Evolutionary conservation across 257 asterid species (phyloP), one percentile per base, ranked within the genome.

Genomic region (Capsicum pubescens): DNA sequence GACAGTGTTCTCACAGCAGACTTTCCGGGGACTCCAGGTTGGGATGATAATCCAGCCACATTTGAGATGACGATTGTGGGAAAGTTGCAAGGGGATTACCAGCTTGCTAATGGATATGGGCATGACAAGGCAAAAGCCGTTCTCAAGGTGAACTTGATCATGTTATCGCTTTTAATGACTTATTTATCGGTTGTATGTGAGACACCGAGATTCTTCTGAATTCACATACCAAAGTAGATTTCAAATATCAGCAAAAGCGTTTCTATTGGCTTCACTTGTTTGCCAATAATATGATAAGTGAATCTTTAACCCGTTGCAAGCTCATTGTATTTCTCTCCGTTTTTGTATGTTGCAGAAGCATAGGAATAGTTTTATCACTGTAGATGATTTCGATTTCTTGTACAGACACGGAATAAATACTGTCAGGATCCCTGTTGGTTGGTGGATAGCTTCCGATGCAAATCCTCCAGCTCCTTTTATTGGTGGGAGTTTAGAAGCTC

Each of bases 1-100:
- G 68, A 81, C 82, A 87, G 92, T 89, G 89, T 89, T 88, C 93
- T 95, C 88, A 94, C 93, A 81, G 97, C 97, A 12, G 95, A 94
- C 93, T 94, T 93, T 89, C 89, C 77, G 84, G 95, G 93, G 86
- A 88, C 86, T 8, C 97, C 95, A 5, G 93, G 92, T 64, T 95
- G 99, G 99, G 97, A 94, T 85, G 94, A 93, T 84, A 95, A 94
- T 92, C 89, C 93, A 21, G 98, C 99, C 2, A 93, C 98, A 58
- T 95, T 94, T 85, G 84, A 88, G 80, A 86, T 94, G 89, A 90
- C 76, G 81, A 90, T 92, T 9, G 81, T 82, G 8, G 87, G 92
- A 19, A 91, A 76, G 88, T 80, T 94, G 71, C 98, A 95, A 55
- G 99, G 98, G 60, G 98, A 95, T 82, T 95, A 90, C 82, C 99